phyloP scores from a whole-genome alignment of 2,329 filamentous ascomycete genomes.

The Microthyrium microscopicum region DNA sequence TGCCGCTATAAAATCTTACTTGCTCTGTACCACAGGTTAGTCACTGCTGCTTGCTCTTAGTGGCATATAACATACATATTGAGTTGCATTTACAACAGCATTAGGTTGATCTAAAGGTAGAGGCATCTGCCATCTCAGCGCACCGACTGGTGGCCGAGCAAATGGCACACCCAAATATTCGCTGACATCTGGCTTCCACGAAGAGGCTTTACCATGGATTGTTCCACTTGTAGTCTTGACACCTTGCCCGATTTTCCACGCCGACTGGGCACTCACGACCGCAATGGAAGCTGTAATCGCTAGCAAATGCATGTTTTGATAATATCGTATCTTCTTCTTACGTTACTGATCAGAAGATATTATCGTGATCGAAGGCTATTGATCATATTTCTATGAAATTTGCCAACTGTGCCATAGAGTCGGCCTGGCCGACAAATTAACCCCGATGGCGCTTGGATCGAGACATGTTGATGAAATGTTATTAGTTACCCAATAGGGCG shows the following conservation, averaged over 20 bases:
- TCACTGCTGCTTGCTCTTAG: background rate
- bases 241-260: constrained; percentile 3
- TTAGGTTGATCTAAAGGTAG: constrained; percentile 5
- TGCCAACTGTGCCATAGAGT: too few species aligned
- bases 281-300: too few species aligned
- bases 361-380: too few species aligned
- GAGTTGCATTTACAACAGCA: background rate
- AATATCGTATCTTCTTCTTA: too few species aligned
- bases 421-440: too few species aligned
- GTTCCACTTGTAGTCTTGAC: constrained; percentile 14
- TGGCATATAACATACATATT: background rate
- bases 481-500: too few species aligned
- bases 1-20: background rate
- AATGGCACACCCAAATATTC: constrained; percentile 17
- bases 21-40: background rate
- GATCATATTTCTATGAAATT: too few species aligned
- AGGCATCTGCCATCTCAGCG: constrained; percentile 15
- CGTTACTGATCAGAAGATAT: too few species aligned
- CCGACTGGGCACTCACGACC: too few species aligned
- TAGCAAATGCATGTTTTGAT: too few species aligned
- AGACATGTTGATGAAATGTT: too few species aligned
- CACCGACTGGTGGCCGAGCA: constrained; percentile 13
- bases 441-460: too few species aligned
- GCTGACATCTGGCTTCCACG: constrained; percentile 9
- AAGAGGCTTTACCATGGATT: constrained; percentile 12